Evolutionary conservation across 805 yeast species (phyloP).

Genomic region (Sungouiella blattae): DNA sequence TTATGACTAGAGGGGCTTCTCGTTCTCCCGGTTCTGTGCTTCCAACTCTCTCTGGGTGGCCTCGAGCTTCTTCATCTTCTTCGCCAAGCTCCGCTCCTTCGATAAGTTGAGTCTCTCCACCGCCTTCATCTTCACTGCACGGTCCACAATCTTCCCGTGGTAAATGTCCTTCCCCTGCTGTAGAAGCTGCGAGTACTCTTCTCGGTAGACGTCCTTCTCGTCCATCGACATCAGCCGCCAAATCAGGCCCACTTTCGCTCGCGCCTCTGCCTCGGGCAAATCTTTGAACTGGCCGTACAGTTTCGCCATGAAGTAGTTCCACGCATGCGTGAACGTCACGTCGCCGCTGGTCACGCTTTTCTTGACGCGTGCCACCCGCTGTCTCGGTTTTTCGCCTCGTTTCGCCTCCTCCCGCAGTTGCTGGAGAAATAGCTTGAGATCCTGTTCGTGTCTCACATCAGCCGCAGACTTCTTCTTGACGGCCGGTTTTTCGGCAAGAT

Average conservation of each 20-base stretch:
- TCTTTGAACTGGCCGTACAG: conserved; percentile 15
- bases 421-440: conserved; percentile 18
- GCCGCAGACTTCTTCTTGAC: conserved; percentile 9
- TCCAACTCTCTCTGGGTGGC: conserved; percentile 1
- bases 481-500: conserved; percentile 10
- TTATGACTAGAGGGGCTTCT: no score
- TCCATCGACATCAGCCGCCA: conserved; percentile 27
- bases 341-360: conserved; percentile 5
- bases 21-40: no score
- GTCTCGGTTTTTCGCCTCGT: conserved; percentile 7
- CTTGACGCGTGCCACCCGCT: conserved; percentile 4
- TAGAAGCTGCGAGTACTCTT: conserved; percentile 25
- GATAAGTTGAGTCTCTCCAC: conserved; percentile 6
- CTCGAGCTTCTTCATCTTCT: conserved; percentile 8
- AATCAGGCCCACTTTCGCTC: conserved; percentile 9
- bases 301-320: conserved; percentile 30
- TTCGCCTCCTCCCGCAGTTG: conserved; percentile 22
- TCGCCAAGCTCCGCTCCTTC: conserved; percentile 10
- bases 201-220: conserved; percentile 25
- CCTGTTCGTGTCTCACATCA: conserved; percentile 12
- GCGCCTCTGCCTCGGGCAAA: conserved; percentile 13
- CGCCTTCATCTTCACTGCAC: conserved; percentile 20
- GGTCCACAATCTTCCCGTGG: conserved; percentile 26
- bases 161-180: conserved; percentile 27
- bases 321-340: conserved; percentile 30